Conservation (phyloP, 768 basidiomycete genomes). For the Fistulinella prunicolor region DNA sequence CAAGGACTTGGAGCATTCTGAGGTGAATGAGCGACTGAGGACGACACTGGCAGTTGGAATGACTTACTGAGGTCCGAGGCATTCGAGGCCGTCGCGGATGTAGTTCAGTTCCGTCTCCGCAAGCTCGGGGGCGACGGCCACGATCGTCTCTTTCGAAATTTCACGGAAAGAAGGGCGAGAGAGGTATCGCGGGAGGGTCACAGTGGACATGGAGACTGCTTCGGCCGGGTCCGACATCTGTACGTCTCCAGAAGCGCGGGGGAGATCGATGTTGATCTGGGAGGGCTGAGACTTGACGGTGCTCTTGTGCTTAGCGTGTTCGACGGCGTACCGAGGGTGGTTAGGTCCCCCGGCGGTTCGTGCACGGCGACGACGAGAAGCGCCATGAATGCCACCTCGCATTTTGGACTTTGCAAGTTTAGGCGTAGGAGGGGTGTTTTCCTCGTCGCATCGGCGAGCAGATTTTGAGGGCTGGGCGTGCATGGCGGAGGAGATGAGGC, state of each 20-base stretch:
- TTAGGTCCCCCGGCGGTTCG: conserved; percentile 29
- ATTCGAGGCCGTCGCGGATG: conserved; percentile 27
- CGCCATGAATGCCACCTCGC: conserved; percentile 30
- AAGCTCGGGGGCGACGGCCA: conserved; percentile 26
- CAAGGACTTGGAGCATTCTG: conserved; percentile 33
- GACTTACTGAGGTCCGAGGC: conserved; percentile 29
- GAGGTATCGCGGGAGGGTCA: conserved; percentile 25
- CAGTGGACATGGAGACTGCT: conserved; percentile 4
- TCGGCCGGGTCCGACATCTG: conserved; percentile 3
- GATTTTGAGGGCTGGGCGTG: conserved; percentile 20
- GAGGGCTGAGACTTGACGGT: conserved; percentile 10
- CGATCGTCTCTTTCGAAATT: conserved; percentile 15
- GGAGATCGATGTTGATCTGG: conserved; percentile 31
- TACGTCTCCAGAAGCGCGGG: conserved; percentile 12
- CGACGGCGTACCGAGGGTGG: conserved; percentile 34
- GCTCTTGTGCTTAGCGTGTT: conserved; percentile 39
- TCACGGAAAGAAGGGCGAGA: conserved; percentile 18
- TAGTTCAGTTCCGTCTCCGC: conserved; percentile 22
- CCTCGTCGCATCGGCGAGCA: conserved; percentile 25
- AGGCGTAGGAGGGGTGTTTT: conserved; percentile 34
- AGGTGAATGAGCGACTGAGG: conserved; percentile 6
- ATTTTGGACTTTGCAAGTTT: conserved; percentile 16
- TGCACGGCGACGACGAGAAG: conserved; percentile 40
- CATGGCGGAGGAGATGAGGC: conserved; percentile 18
- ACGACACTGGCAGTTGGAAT: rapidly evolving